phyloP scores from a whole-genome alignment of 2,329 filamentous ascomycete genomes.

The Xylariaceae sp. region DNA sequence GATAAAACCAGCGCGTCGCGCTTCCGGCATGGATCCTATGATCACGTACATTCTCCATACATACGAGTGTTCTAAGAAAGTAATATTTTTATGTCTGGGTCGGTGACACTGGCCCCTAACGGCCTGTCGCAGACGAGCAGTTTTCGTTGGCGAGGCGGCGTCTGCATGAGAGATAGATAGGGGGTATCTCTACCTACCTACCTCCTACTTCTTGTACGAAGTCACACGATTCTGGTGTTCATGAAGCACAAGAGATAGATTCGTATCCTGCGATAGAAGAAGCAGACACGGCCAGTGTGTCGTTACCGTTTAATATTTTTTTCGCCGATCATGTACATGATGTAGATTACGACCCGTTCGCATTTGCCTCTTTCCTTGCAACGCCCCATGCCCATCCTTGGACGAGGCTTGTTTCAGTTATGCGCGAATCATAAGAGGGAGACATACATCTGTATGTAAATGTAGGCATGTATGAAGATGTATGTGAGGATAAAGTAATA shows the following conservation, averaged over 20 bases:
- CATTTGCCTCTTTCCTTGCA: neutral
- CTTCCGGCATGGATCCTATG: constrained; percentile 1
- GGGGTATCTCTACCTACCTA: too few relatives aligned
- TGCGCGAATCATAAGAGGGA: constrained; percentile 7
- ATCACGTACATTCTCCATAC: neutral
- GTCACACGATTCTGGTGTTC: neutral
- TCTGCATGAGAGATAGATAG: neutral
- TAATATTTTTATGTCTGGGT: neutral
- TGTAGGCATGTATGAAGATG: neutral
- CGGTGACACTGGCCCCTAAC: neutral
- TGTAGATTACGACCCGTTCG: neutral
- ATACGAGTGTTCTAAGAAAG: neutral
- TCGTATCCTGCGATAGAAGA: neutral
- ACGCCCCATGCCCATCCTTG: neutral
- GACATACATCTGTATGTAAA: neutral
- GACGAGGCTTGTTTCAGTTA: constrained; percentile 9
- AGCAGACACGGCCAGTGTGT: neutral
- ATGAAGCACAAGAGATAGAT: neutral
- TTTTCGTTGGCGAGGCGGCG: neutral
- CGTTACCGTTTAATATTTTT: neutral
- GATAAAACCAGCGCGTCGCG: neutral
- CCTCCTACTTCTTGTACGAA: neutral
- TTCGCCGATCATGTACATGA: neutral
- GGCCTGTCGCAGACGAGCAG: constrained; percentile 10
- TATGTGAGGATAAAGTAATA: neutral